phyloP scores from a whole-genome alignment of 2,329 filamentous ascomycete species.

The Colletotrichum coccodes region DNA sequence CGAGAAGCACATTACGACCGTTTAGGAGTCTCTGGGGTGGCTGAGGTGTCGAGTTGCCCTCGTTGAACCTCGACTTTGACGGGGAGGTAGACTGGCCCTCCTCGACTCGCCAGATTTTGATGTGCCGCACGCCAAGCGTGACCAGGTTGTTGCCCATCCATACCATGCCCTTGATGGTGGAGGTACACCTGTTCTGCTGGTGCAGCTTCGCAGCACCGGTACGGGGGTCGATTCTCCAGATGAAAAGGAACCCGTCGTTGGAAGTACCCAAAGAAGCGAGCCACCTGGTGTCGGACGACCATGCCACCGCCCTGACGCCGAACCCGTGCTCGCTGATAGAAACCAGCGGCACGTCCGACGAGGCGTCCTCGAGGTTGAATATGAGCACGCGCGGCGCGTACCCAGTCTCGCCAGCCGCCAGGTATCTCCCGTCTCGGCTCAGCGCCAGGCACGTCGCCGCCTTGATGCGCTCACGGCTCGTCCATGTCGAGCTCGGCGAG shows the following conservation, averaged over 20 bases:
- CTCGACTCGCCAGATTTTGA: conserved; percentile 92
- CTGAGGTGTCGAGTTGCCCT: conserved; percentile 36
- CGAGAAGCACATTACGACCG: conserved; percentile 89
- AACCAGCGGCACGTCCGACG: conserved; percentile 83
- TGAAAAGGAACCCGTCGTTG: conserved; percentile 93
- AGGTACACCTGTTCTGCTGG: conserved; percentile 92
- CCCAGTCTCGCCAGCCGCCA: conserved; percentile 95
- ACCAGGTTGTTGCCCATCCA: conserved; percentile 90
- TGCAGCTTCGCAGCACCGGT: conserved; percentile 83
- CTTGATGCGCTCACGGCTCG: conserved; percentile 91
- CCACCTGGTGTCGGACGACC: conserved; percentile 87
- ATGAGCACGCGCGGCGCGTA: conserved; percentile 92
- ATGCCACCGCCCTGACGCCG: conserved; percentile 88
- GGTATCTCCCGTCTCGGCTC: conserved; percentile 85
- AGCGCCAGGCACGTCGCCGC: conserved; percentile 91
- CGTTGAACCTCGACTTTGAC: conserved; percentile 67
- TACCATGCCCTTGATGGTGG: conserved; percentile 83
- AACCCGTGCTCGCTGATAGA: conserved; percentile 90
- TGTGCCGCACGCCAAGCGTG: conserved; percentile 88
- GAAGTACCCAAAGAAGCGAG: conserved; percentile 88
- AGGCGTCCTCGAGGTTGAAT: conserved; percentile 84
- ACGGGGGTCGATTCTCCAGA: conserved; percentile 88
- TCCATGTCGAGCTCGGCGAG: conserved; percentile 76
- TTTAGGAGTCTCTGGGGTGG: conserved; percentile 74
- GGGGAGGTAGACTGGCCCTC: conserved; percentile 71